phyloP scores from a whole-genome alignment of 73 alveolate genomes.

The Paramecium tetraurelia region DNA sequence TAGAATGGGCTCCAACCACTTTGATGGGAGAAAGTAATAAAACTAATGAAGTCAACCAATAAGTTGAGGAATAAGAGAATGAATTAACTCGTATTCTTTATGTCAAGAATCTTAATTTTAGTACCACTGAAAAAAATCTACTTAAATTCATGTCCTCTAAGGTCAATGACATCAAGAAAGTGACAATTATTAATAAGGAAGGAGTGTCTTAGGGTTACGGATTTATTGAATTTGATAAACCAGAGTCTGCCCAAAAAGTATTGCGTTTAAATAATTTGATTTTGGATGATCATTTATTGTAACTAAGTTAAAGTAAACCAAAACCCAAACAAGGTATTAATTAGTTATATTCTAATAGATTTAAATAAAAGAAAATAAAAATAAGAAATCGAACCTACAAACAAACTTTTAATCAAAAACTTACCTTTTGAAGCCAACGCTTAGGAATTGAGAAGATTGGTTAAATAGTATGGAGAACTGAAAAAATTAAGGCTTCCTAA shows the following conservation, averaged over 20 bases:
- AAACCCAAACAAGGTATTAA: constrained; percentile 60
- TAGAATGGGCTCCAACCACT: constrained; percentile 91
- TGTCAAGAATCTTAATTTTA: constrained; percentile 88
- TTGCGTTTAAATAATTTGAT: constrained; percentile 82
- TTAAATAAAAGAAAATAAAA: constrained; percentile 71
- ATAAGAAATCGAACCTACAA: constrained; percentile 77
- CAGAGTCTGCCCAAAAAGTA: constrained; percentile 87
- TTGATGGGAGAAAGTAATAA: constrained; percentile 63
- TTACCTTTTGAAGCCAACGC: constrained; percentile 95
- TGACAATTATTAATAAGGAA: constrained; percentile 80
- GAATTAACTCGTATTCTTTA: constrained; percentile 82
- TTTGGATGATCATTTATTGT: constrained; percentile 91
- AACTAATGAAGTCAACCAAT: constrained; percentile 68
- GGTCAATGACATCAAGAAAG: constrained; percentile 79
- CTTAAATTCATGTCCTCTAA: constrained; percentile 71
- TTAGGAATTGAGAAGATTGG: constrained; percentile 84
- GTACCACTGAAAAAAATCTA: constrained; percentile 84
- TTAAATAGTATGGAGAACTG: constrained; percentile 91
- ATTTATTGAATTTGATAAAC: constrained; percentile 88
- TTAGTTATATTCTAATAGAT: constrained; percentile 49
- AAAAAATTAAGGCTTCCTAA: constrained; percentile 94
- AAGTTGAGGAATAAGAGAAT: constrained; percentile 66
- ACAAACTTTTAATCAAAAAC: constrained; percentile 87
- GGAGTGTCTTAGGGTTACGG: constrained; percentile 95
- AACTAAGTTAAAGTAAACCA: constrained; percentile 80